phyloP scores from a whole-genome alignment of 2,329 filamentous ascomycete species.

The Alternaria novae-zelandiae region DNA sequence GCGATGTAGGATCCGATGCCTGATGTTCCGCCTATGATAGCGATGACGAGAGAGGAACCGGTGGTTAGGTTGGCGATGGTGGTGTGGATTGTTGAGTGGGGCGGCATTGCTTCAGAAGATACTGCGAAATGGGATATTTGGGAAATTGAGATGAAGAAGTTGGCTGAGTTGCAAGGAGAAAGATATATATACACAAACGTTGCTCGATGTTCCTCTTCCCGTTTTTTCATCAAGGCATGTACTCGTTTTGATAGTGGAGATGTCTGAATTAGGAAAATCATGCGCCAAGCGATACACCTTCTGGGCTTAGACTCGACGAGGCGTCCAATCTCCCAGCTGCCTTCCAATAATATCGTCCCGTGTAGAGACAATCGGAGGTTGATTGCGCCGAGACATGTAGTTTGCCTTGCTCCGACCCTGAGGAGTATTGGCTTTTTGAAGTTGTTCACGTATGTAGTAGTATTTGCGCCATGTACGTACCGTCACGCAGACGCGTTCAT shows the following conservation, averaged over 20 bases:
- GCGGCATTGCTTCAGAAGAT: not conserved
- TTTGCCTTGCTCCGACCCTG: not conserved
- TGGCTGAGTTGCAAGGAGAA: not conserved
- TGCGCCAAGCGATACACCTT: not conserved
- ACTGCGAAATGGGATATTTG: not conserved
- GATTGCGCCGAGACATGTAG: not conserved
- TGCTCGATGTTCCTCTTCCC: not conserved
- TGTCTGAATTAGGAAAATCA: not conserved
- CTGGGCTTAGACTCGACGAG: not conserved
- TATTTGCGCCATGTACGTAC: not conserved
- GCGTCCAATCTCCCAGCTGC: not conserved
- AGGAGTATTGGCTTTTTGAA: not conserved
- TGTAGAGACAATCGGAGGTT: not conserved
- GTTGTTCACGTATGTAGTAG: not conserved
- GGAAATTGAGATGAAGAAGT: not conserved
- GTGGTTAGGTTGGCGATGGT: constrained; percentile 22
- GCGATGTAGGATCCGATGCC: constrained; percentile 37
- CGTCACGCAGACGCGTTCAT: not conserved
- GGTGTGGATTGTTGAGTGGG: constrained; percentile 3
- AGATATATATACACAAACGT: not conserved
- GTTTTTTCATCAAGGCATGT: not conserved
- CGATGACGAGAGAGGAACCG: constrained; percentile 29
- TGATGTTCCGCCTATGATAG: constrained; percentile 28
- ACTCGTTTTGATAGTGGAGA: not conserved
- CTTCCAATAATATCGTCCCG: not conserved